A percentile compares a stretch with the other conserved stretches of the same genome.
Conservation (phyloP, 164 flowering plant genomes). For the Saururus chinensis region DNA sequence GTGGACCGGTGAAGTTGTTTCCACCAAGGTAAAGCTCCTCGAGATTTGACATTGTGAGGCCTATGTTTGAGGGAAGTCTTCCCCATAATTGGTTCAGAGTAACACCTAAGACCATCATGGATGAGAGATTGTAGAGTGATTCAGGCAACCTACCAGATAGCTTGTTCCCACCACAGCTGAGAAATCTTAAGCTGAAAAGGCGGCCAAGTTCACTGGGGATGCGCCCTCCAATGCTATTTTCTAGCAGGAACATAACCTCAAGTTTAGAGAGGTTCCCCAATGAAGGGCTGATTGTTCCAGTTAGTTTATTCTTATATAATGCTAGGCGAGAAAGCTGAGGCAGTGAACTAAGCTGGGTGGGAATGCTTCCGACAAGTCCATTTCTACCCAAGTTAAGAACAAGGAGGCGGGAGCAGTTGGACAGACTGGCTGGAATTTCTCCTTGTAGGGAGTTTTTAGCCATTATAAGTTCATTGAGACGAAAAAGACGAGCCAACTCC, state of each 20-base stretch:
- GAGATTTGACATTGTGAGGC: conserved; percentile 22
- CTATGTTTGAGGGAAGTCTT: conserved; percentile 4
- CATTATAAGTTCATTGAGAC: conserved; percentile 20
- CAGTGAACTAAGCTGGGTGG: conserved; percentile 20
- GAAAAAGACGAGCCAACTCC: conserved; percentile 19
- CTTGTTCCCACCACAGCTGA: conserved; percentile 23
- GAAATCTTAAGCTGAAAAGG: conserved; percentile 13
- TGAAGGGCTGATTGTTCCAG: conserved; percentile 29
- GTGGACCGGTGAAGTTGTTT: neutral
- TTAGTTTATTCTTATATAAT: conserved; percentile 17
- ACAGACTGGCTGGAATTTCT: conserved; percentile 20
- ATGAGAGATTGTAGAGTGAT: conserved; percentile 37
- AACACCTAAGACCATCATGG: conserved; percentile 16
- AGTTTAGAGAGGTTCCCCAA: conserved; percentile 29
- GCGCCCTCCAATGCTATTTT: conserved; percentile 18
- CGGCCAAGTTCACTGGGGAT: conserved; percentile 23
- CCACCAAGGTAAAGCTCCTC: neutral
- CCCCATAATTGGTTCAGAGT: conserved; percentile 29
- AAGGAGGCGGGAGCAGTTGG: conserved; percentile 11
- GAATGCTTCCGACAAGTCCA: conserved; percentile 24
- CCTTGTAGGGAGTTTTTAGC: conserved; percentile 26
- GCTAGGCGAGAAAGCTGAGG: conserved; percentile 16
- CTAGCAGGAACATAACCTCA: conserved; percentile 5
- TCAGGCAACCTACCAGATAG: conserved; percentile 33
- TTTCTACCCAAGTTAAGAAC: conserved; percentile 22